Evolutionary conservation across 2,329 filamentous ascomycete genomes (phyloP).

Genomic region (Xylogone sp.): DNA sequence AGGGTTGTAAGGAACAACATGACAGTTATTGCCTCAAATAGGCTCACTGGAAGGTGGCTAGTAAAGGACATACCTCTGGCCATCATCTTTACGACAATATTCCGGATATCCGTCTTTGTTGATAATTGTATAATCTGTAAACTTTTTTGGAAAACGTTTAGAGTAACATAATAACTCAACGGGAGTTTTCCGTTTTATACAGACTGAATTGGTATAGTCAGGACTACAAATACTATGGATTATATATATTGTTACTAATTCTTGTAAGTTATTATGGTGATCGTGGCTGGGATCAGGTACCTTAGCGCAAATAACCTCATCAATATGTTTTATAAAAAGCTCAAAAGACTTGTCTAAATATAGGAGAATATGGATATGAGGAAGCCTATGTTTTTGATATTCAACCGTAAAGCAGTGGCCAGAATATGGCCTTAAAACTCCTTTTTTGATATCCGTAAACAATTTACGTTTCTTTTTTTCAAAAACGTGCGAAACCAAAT

Average conservation of each 20-base stretch:
- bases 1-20: conserved; percentile 7
- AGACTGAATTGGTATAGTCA: neutral
- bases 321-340: neutral
- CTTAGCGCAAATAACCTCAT: conserved; percentile 2
- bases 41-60: neutral
- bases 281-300: neutral
- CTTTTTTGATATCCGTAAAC: conserved; percentile 1
- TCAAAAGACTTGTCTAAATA: neutral
- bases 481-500: conserved; percentile 4
- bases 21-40: conserved; percentile 3
- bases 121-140: neutral
- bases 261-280: neutral
- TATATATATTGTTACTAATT: neutral
- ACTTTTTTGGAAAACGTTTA: neutral
- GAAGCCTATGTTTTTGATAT: conserved; percentile 5
- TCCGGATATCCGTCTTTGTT: neutral
- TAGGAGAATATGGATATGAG: conserved; percentile 3
- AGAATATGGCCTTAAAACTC: neutral
- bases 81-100: neutral
- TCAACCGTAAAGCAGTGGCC: conserved; percentile 5
- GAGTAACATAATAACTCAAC: neutral
- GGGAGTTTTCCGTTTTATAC: neutral
- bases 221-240: neutral
- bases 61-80: neutral
- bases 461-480: conserved; percentile 1